Base-by-base conservation (phyloP, 805 yeast species). In the Hagleromyces aurorensis region DNA sequence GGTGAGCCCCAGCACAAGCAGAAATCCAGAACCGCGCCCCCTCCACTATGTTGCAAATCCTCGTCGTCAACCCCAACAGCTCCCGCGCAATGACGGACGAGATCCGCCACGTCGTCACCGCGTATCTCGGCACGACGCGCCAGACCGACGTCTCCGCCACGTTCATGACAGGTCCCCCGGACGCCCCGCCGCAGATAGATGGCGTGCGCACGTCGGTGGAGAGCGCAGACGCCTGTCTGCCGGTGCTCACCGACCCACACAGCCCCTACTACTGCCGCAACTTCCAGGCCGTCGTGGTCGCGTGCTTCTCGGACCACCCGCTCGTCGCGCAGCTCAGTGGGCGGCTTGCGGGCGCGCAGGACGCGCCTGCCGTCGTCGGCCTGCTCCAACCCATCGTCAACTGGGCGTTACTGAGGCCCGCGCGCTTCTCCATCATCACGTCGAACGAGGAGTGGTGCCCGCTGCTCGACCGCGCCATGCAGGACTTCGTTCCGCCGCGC, bases 271-370 rank as follows among this genome's bases (percentile, higher is more conserved):
- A 37, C 27, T 46, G 37, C 28, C 27, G 33, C 11, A 41, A 32
- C 5, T 46, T 30, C 29, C 44, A 44, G 26, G 53, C 51, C 21
- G 33, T 48, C 15, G 32, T 48, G 16, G 38, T 48, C 4, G 48
- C 43, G 3, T 48, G 53, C 25, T 48, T 48, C 19, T 48, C 53
- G 12, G 48, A 48, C 27, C 53, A 48, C 29, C 53, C 53, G 19
- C 37, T 48, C 26, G 51, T 43, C 12, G 30, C 17, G 22, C 32
- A 27, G 7, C n/a, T n/a, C n/a, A n/a, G n/a, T n/a, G n/a, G n/a
- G n/a, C n/a, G n/a, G n/a, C n/a, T 16, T 33, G 17, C 26, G 11
- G 21, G 25, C 25, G 29, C 29, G 30, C 30, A 27, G 8, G 21
- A 9, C 14, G 30, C 33, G 19, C 43, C 36, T 16, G 39, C 25